Evolutionary conservation across 164 flowering plant genomes (phyloP).

Genomic region (Magnolia kwangsiensis): DNA sequence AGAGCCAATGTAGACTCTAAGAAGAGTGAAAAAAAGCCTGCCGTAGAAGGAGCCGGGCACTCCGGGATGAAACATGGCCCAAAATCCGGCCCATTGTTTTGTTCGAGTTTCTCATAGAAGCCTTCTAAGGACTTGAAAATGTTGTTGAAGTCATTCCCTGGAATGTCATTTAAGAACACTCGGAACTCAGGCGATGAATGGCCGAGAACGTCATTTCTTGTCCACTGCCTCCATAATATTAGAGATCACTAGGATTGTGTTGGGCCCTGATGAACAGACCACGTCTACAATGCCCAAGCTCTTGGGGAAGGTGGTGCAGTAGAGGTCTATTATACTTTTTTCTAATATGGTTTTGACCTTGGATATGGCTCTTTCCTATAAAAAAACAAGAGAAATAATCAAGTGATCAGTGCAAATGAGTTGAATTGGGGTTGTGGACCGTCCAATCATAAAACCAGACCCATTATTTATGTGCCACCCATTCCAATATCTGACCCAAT

Average conservation of each 20-base stretch:
- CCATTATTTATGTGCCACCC: too few species aligned
- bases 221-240: conserved; percentile 30
- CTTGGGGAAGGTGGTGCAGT: conserved; percentile 11
- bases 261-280: conserved; percentile 76
- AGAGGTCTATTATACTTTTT: conserved; percentile 33
- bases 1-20: conserved; percentile 53
- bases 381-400: neutral
- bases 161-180: conserved; percentile 56
- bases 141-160: conserved; percentile 48
- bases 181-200: conserved; percentile 30
- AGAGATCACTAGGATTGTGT: conserved; percentile 37
- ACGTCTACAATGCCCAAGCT: conserved; percentile 50
- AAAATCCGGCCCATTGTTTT: conserved; percentile 15
- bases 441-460: too few species aligned
- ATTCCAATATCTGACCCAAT: too few species aligned
- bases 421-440: too few species aligned
- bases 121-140: conserved; percentile 31
- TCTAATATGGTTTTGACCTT: conserved; percentile 35
- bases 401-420: neutral
- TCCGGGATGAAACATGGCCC: conserved; percentile 44
- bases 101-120: conserved; percentile 23
- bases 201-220: conserved; percentile 2
- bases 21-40: conserved; percentile 64
- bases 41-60: conserved; percentile 56
- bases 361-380: conserved; percentile 37